Base-by-base conservation (phyloP, 2,329 filamentous ascomycete genomes). In the Aspergillus carbonarius region DNA sequence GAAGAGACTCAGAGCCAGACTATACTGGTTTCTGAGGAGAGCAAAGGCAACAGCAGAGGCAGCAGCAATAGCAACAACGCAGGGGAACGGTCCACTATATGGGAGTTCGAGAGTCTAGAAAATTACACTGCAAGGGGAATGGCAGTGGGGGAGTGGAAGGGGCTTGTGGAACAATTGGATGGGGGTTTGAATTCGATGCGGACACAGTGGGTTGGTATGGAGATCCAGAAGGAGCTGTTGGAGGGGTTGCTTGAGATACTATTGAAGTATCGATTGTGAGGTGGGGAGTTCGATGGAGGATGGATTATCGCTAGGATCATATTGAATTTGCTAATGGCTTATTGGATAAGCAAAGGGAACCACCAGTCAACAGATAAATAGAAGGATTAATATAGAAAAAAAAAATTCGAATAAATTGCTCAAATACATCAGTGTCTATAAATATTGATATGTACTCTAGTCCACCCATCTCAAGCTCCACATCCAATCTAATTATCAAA, bases 401-500 rank as follows among this genome's bases (percentile, higher is more conserved):
- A 27, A 27, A 8, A 5, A 7, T 7, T n/a, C n/a, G n/a, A 20
- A 40, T 20, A 18, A 18, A 5, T 40, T 40, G 17, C 39, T 40
- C 18, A 40, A 12, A 5, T 40, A 12, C 17, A 40, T 40, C 39
- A 18, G 13, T 10, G 17, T 17, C 17, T 20, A 13, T 40, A 10
- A 9, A 12, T 20, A 18, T 42, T 20, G 9, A n/a, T 18, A 20
- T 0, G 20, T 1, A 1, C 39, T 12, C 9, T 12, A 13, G 17
- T 5, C 39, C 10, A 40, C n/a, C 37, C 15, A 18, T 6, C 5
- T 3, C 1, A 39, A 2, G 9, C 7, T 96, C 60, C 93, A 87
- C 80, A 96, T 96, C 78, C 89, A 92, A 17, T 12, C 58, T 82
- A 74, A 64, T 89, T 91, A 70, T 91, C 89, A 76, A 87, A 96